Evolutionary conservation across 345 rosid genomes (phyloP), one percentile per base, ranked within the genome.

Genomic region (Acer yangbiense): DNA sequence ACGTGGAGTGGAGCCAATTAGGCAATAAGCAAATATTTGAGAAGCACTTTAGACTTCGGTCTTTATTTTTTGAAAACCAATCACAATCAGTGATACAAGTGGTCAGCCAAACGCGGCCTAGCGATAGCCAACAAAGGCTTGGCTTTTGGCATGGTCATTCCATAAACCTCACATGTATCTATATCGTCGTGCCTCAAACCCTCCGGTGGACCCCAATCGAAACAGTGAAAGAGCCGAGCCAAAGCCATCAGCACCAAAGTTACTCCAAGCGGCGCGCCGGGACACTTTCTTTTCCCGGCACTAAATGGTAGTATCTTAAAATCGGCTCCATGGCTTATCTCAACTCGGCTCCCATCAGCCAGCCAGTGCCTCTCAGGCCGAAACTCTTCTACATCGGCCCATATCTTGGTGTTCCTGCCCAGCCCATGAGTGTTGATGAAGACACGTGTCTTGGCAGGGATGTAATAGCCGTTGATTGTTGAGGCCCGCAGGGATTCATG

Each of bases 81-180:
- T 3, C 39, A 35, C 39, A 35, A 9, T 85, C 76, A 86, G 20
- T 4, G 76, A 62, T 94, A 92, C 80, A 91, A 4, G 35, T 88
- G 85, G 65, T 76, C 68, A 7, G 87, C 77, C 67, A 93, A 80
- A 18, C 98, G 90, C 1, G 97, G 94, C 81, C 54, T 85, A 64
- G 98, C 91, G 21, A 87, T 1, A 13, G 94, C 97, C 79, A 84
- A 13, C 35, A 93, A 71, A 12, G 98, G 93, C 80, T 77, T 66
- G 71, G 98, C 97, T 79, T 90, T 93, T 3, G 98, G 98, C 98
- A 93, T 95, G 10, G 98, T 95, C 98, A 93, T 90, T 58, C 99
- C 98, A 14, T 93, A 95, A 13, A 91, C 91, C 81, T 93, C 99
- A 0, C 12, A 52, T 0, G 91, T 93, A 18, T 91, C 91, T 29